phyloP scores from a whole-genome alignment of 2,329 filamentous ascomycete genomes.

The Madurella fahalii region DNA sequence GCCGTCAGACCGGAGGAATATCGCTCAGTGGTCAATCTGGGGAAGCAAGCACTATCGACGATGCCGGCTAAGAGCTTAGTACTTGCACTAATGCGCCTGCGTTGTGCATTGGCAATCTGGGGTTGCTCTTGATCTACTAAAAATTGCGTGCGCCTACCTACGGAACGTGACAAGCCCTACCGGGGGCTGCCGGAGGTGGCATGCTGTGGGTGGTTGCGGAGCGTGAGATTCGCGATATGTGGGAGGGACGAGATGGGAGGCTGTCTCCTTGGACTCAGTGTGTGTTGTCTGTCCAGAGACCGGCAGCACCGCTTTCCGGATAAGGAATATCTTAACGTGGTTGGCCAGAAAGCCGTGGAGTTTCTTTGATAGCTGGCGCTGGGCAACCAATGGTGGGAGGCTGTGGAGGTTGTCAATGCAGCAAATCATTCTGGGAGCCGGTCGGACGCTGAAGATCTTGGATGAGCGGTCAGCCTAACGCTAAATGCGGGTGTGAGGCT shows the following conservation, averaged over 20 bases:
- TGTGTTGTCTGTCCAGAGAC: neutral
- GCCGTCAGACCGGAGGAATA: constrained; percentile 6
- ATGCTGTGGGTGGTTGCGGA: neutral
- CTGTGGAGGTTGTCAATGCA: too few species aligned
- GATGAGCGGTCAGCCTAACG: neutral
- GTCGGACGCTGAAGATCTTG: too few species aligned
- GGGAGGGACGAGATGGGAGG: too few species aligned
- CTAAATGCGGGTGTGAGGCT: neutral
- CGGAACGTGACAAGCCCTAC: constrained; percentile 2
- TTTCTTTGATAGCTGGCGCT: neutral
- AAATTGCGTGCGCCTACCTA: constrained; percentile 1
- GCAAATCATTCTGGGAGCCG: too few species aligned
- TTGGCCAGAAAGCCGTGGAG: neutral
- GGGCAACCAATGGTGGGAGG: neutral
- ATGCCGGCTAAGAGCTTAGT: constrained; percentile 4
- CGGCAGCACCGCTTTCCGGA: constrained; percentile 6
- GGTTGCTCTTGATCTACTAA: constrained; percentile 15
- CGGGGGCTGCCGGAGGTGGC: neutral
- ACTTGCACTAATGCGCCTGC: neutral
- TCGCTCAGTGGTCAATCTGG: neutral
- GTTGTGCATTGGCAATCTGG: constrained; percentile 5
- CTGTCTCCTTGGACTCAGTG: too few species aligned
- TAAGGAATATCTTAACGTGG: constrained; percentile 14
- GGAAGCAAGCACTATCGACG: constrained; percentile 6
- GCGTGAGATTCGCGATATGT: too few species aligned